Percentiles rank a stretch among this genome's conserved stretches.
phyloP scores from a whole-genome alignment of 1,284 basidiomycete genomes.

The Puccinia horiana region DNA sequence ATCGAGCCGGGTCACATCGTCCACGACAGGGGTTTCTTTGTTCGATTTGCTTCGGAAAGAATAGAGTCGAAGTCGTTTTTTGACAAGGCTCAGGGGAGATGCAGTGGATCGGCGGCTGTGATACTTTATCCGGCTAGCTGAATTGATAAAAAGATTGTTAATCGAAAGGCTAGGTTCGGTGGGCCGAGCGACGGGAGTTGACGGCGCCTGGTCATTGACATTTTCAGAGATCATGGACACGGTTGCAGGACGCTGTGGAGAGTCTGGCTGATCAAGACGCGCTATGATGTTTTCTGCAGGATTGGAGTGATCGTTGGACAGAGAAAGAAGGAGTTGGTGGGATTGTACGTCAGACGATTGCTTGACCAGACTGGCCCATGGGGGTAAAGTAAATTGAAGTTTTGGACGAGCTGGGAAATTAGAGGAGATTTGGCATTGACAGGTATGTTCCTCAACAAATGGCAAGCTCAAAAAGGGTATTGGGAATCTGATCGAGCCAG shows the following conservation, averaged over 20 bases:
- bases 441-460: slow-evolving; percentile 32
- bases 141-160: slow-evolving; percentile 2
- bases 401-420: slow-evolving; percentile 1
- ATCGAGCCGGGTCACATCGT: neutral
- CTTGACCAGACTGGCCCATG: slow-evolving; percentile 8
- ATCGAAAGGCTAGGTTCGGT: slow-evolving; percentile 19
- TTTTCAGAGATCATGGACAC: neutral
- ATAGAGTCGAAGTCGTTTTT: slow-evolving; percentile 4
- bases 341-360: neutral
- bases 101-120: slow-evolving; percentile 5
- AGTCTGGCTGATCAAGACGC: neutral
- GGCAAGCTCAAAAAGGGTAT: slow-evolving; percentile 37
- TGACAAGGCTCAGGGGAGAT: neutral
- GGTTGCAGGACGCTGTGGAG: neutral
- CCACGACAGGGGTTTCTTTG: neutral
- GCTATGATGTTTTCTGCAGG: slow-evolving; percentile 10
- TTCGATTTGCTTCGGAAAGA: neutral
- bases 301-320: neutral
- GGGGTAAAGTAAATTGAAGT: slow-evolving; percentile 24
- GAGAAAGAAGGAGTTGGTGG: neutral
- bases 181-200: neutral
- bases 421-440: slow-evolving; percentile 23
- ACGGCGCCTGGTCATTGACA: neutral
- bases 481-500: neutral
- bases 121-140: neutral